phyloP scores from a whole-genome alignment of 352 stramenopile genomes.

The Phytophthora crassamura region DNA sequence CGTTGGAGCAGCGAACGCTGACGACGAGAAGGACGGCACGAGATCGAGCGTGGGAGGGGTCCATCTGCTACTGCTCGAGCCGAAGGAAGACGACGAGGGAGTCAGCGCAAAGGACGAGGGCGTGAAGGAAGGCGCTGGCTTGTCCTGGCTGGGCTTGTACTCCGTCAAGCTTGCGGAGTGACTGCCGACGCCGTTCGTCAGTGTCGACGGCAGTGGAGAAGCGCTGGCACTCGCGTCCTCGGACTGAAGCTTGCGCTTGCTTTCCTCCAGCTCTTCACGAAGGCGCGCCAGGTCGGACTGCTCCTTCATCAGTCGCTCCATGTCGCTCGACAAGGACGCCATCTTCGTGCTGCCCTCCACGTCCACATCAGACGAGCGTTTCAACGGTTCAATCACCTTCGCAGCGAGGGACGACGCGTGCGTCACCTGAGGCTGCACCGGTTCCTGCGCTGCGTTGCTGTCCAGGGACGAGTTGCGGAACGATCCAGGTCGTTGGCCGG shows the following conservation, averaged over 20 bases:
- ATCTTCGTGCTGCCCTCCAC: constrained; percentile 6
- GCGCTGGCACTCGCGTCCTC: constrained; percentile 24
- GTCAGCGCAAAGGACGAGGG: constrained; percentile 33
- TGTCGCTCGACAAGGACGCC: constrained; percentile 46
- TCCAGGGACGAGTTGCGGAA: constrained; percentile 25
- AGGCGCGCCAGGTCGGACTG: constrained; percentile 70
- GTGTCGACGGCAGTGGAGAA: constrained; percentile 3
- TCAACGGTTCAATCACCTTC: constrained; percentile 50
- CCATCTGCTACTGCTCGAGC: constrained; percentile 26
- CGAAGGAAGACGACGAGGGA: constrained; percentile 19
- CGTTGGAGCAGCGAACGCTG: constrained; percentile 24
- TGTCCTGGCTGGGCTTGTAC: constrained; percentile 31
- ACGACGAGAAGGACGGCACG: constrained; percentile 38
- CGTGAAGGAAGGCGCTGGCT: constrained; percentile 25
- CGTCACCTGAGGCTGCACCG: constrained; percentile 6
- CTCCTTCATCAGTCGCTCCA: constrained; percentile 72
- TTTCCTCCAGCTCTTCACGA: constrained; percentile 72
- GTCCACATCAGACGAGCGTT: constrained; percentile 23
- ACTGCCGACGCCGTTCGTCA: constrained; percentile 10
- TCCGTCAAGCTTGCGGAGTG: constrained; percentile 20
- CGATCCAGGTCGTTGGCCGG: constrained; percentile 38
- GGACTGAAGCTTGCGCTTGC: constrained; percentile 63
- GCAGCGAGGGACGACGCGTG: constrained; percentile 39
- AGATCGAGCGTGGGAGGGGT: constrained; percentile 39
- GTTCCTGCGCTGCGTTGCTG: constrained; percentile 15